Percentiles rank a stretch among this genome's conserved stretches.
Evolutionary conservation across 148 eudicot genomes (phyloP).

Genomic region (Camellia lanceoleosa): DNA sequence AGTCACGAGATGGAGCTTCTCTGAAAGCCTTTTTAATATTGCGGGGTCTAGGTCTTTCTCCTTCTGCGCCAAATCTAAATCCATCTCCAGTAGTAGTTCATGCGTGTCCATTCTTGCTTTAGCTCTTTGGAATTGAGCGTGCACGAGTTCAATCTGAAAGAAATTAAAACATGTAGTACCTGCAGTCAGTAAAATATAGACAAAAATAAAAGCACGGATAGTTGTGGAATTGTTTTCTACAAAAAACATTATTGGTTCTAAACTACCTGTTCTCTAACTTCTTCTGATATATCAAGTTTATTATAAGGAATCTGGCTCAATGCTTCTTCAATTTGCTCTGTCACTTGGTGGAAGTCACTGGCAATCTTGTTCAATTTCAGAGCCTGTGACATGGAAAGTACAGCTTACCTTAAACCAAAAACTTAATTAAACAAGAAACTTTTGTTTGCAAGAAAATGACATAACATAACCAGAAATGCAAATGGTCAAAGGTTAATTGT

Average conservation of each 20-base stretch:
- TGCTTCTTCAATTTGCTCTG: slow-evolving; percentile 76
- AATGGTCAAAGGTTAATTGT: slow-evolving; percentile 2
- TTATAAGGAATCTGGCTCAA: slow-evolving; percentile 56
- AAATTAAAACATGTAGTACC: background rate
- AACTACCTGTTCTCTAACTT: slow-evolving; percentile 82
- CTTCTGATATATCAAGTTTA: slow-evolving; percentile 62
- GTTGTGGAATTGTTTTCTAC: background rate
- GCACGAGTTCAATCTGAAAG: slow-evolving; percentile 72
- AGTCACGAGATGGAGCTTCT: slow-evolving; percentile 60
- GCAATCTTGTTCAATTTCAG: slow-evolving; percentile 67
- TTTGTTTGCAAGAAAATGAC: background rate
- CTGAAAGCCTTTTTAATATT: slow-evolving; percentile 65
- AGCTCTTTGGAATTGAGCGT: slow-evolving; percentile 74
- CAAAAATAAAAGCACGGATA: background rate
- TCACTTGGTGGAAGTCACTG: slow-evolving; percentile 49
- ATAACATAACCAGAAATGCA: background rate
- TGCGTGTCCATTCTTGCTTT: slow-evolving; percentile 62
- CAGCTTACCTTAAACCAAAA: slow-evolving; percentile 12
- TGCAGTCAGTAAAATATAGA: slow-evolving; percentile 15
- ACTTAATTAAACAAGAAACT: background rate
- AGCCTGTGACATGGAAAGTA: slow-evolving; percentile 49
- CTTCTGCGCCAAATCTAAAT: slow-evolving; percentile 76
- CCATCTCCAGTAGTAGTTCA: slow-evolving; percentile 66
- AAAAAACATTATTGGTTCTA: background rate
- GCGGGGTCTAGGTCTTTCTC: slow-evolving; percentile 59